phyloP scores from a whole-genome alignment of 805 yeast genomes.

The Candida orba region DNA sequence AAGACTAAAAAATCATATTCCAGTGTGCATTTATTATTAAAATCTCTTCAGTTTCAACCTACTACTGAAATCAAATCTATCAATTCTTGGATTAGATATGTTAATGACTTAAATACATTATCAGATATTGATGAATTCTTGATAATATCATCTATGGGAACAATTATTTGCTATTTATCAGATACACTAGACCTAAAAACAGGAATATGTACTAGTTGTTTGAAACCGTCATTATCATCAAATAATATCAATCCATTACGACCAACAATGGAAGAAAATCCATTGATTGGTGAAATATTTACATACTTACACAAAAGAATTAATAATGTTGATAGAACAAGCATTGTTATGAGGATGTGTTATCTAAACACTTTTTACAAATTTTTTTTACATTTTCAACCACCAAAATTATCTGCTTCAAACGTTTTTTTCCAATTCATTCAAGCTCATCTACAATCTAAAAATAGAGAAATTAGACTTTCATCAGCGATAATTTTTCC shows the following conservation, averaged over 20 bases:
- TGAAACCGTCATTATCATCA: slow-evolving; percentile 2
- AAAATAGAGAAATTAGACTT: slow-evolving; percentile 49
- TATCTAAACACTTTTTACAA: slow-evolving; percentile 39
- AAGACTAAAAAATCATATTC: not conserved
- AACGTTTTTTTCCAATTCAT: slow-evolving; percentile 34
- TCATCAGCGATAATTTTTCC: slow-evolving; percentile 49
- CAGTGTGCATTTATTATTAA: not conserved
- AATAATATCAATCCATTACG: slow-evolving; percentile 24
- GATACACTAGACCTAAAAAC: slow-evolving; percentile 22
- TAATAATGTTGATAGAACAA: not conserved
- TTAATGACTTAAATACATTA: not conserved
- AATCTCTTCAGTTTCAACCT: not conserved
- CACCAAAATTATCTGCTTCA: slow-evolving; percentile 32
- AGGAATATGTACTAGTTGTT: slow-evolving; percentile 12
- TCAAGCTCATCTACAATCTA: slow-evolving; percentile 30
- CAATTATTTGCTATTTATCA: slow-evolving; percentile 30
- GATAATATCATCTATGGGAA: slow-evolving; percentile 32
- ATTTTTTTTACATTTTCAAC: slow-evolving; percentile 45
- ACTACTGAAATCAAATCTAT: not conserved
- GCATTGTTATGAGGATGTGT: slow-evolving; percentile 32
- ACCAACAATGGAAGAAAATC: slow-evolving; percentile 16
- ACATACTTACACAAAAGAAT: not conserved
- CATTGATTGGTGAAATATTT: not conserved
- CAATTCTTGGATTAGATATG: slow-evolving; percentile 7
- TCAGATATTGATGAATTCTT: slow-evolving; percentile 9